A percentile compares a stretch with the other conserved stretches of the same genome.
These are phyloP conservation scores for Suillus alpinus DNA, from an alignment of 768 basidiomycete species.

Conservation along the genomic window DNA sequence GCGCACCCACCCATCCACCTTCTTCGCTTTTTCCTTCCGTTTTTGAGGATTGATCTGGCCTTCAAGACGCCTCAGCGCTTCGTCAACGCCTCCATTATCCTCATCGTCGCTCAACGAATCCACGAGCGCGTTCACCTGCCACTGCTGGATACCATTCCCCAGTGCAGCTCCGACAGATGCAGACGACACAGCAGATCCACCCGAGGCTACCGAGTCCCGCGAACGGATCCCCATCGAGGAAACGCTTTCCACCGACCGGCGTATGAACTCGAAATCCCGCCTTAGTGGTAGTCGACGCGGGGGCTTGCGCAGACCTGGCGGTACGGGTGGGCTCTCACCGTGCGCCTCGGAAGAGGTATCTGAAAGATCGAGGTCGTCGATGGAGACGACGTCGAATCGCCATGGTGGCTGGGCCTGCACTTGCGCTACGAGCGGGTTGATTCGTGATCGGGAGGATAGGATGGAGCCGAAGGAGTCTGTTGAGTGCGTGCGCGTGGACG, in stretches of 20 bases:
- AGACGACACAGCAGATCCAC: constrained; percentile 32
- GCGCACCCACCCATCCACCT: constrained; percentile 82
- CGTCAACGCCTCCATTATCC: constrained; percentile 70
- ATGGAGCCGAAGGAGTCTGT: constrained; percentile 33
- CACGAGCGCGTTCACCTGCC: constrained; percentile 80
- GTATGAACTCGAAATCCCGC: constrained; percentile 79
- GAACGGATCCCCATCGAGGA: constrained; percentile 78
- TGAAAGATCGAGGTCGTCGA: constrained; percentile 80
- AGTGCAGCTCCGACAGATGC: constrained; percentile 38
- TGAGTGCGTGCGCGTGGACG: constrained; percentile 30
- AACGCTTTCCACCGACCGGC: constrained; percentile 64
- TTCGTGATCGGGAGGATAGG: constrained; percentile 26
- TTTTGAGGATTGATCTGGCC: constrained; percentile 78
- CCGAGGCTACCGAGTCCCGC: constrained; percentile 57
- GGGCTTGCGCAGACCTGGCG: constrained; percentile 53
- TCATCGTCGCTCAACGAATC: constrained; percentile 75
- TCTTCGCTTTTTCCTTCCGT: constrained; percentile 66
- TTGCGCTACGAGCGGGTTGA: constrained; percentile 32
- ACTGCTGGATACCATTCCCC: constrained; percentile 56
- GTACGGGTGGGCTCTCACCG: constrained; percentile 36
- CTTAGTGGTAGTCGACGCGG: constrained; percentile 66
- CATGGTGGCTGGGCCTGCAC: constrained; percentile 44
- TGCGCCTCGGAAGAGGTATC: constrained; percentile 65
- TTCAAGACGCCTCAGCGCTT: constrained; percentile 76
- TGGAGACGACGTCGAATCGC: constrained; percentile 71